These are phyloP conservation scores for Puccinia polysora DNA, from an alignment of 1,284 basidiomycete species.

Conservation along the genomic window DNA sequence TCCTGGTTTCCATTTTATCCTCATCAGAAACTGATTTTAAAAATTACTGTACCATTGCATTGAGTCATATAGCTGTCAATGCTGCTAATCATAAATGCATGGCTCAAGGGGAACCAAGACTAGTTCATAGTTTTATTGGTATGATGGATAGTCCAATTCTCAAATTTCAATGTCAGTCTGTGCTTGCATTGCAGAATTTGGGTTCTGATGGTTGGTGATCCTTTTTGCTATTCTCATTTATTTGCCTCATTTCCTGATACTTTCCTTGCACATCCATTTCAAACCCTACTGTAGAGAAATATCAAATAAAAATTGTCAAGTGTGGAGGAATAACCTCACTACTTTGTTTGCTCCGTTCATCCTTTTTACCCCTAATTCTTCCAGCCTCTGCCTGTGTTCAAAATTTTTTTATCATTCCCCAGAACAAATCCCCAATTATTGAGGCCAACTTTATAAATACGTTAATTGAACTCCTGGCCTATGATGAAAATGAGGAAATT, in stretches of 20 bases:
- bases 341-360: conserved; percentile 88
- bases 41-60: conserved; percentile 97
- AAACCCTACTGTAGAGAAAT: conserved; percentile 69
- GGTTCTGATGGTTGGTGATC: conserved; percentile 78
- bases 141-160: conserved; percentile 95
- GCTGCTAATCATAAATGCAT: conserved; percentile 93
- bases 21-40: conserved; percentile 97
- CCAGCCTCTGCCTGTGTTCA: conserved; percentile 97
- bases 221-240: not conserved
- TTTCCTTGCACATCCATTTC: too few relatives aligned
- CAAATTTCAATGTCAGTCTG: conserved; percentile 98
- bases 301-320: conserved; percentile 96
- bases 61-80: conserved; percentile 97
- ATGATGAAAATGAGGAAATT: too few relatives aligned
- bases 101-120: too few relatives aligned
- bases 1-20: conserved; percentile 87
- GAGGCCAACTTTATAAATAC: too few relatives aligned
- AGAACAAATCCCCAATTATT: too few relatives aligned
- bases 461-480: too few relatives aligned
- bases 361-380: conserved; percentile 93
- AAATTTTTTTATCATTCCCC: too few relatives aligned
- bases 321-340: conserved; percentile 87
- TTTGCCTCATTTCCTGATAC: not conserved
- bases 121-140: conserved; percentile 87
- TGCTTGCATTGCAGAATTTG: conserved; percentile 87